These are phyloP conservation scores for Gillenia trifoliata DNA, from an alignment of 306 rosid genomes.

Conservation along the genomic window DNA sequence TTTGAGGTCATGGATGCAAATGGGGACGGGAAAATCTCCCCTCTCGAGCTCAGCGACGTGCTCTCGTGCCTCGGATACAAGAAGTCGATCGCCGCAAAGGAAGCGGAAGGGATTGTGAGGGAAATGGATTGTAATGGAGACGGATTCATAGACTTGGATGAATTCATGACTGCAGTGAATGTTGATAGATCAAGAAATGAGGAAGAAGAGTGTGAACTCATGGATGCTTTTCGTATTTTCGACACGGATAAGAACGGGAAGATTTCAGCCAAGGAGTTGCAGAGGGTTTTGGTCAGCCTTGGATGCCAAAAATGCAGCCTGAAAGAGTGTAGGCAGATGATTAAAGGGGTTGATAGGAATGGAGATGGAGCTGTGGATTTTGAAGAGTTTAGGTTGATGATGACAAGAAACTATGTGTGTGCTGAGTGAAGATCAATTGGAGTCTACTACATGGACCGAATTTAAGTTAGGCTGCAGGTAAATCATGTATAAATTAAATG, in stretches of 20 bases:
- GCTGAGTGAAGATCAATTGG: background rate
- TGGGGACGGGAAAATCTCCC: slow-evolving; percentile 63
- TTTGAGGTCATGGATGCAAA: slow-evolving; percentile 58
- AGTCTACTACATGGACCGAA: background rate
- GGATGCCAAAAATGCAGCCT: slow-evolving; percentile 54
- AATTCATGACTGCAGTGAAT: slow-evolving; percentile 56
- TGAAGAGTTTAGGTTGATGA: slow-evolving; percentile 61
- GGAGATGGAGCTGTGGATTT: slow-evolving; percentile 76
- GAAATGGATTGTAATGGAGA: slow-evolving; percentile 61
- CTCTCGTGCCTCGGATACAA: slow-evolving; percentile 47
- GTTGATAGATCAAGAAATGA: background rate
- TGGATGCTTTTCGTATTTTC: slow-evolving; percentile 64
- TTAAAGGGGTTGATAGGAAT: slow-evolving; percentile 54
- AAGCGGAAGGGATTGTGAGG: slow-evolving; percentile 56
- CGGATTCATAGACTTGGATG: slow-evolving; percentile 64
- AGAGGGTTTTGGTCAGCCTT: slow-evolving; percentile 43
- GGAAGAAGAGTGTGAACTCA: slow-evolving; percentile 22
- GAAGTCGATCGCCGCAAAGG: slow-evolving; percentile 32
- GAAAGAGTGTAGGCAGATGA: slow-evolving; percentile 54
- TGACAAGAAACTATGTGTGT: slow-evolving; percentile 25
- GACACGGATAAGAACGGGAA: slow-evolving; percentile 56
- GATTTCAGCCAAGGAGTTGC: slow-evolving; percentile 56
- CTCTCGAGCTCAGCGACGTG: slow-evolving; percentile 45
- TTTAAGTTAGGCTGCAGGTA: background rate
- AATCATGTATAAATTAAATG: background rate